phyloP scores from a whole-genome alignment of 768 basidiomycete genomes.

The Tephrocybe rancida region DNA sequence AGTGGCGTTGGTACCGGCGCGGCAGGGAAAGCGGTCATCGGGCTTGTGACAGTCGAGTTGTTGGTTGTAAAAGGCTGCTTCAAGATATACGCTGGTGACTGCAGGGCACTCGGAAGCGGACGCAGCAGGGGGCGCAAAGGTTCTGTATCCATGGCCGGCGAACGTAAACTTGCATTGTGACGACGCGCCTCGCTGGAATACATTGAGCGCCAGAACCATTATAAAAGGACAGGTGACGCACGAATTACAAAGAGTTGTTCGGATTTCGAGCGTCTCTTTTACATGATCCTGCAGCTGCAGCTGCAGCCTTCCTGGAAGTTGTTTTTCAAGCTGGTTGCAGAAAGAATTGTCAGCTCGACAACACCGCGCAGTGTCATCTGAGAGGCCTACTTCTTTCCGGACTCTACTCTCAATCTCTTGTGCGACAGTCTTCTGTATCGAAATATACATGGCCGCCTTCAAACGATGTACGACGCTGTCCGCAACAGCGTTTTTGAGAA shows the following conservation, averaged over 20 bases:
- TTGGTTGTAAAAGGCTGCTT: slow-evolving; percentile 18
- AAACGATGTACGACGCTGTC: slow-evolving; percentile 42
- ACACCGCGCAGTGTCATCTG: neutral
- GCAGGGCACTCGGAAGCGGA: slow-evolving; percentile 48
- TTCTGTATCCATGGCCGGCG: slow-evolving; percentile 34
- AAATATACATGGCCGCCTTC: slow-evolving; percentile 33
- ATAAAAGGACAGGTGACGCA: slow-evolving; percentile 26
- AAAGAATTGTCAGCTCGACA: neutral
- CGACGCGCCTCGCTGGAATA: slow-evolving; percentile 46
- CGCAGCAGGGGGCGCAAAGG: slow-evolving; percentile 53
- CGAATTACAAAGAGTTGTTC: slow-evolving; percentile 49
- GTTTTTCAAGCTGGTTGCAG: slow-evolving; percentile 36
- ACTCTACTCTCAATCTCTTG: slow-evolving; percentile 44
- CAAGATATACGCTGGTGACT: slow-evolving; percentile 39
- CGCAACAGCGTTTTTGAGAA: slow-evolving; percentile 42
- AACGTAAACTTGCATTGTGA: slow-evolving; percentile 39
- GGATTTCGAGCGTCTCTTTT: slow-evolving; percentile 44
- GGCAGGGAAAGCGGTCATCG: slow-evolving; percentile 28
- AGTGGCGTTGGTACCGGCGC: slow-evolving; percentile 22
- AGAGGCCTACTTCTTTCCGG: slow-evolving; percentile 38
- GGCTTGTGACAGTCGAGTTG: slow-evolving; percentile 26
- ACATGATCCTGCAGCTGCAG: slow-evolving; percentile 42
- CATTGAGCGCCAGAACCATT: slow-evolving; percentile 2
- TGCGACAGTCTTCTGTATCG: slow-evolving; percentile 36
- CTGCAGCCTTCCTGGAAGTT: slow-evolving; percentile 45